Conservation (phyloP, 441 rosid genomes). For the Syzygium syzygioides region DNA sequence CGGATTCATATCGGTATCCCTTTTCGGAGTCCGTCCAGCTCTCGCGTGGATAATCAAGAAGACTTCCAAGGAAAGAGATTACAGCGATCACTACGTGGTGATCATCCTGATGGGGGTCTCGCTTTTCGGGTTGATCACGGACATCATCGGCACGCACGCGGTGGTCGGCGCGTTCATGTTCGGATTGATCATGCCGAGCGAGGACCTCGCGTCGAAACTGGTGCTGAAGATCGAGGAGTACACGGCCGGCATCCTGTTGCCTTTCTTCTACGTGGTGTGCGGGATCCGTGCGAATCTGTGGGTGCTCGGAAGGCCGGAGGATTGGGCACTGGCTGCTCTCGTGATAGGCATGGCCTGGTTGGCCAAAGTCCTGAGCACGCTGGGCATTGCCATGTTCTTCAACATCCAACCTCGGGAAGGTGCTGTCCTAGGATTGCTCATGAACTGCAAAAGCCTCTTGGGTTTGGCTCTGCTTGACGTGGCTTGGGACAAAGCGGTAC, state of each 20-base stretch:
- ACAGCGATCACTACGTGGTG: conserved; percentile 19
- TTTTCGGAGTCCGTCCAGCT: conserved; percentile 21
- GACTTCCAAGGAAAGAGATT: not conserved
- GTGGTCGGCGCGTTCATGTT: conserved; percentile 38
- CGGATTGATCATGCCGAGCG: conserved; percentile 36
- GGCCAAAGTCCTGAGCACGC: conserved; percentile 21
- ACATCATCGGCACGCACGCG: conserved; percentile 29
- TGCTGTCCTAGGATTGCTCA: conserved; percentile 26
- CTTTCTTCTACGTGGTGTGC: conserved; percentile 17
- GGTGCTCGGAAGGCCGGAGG: not conserved
- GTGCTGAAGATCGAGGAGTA: conserved; percentile 28
- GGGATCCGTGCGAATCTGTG: conserved; percentile 21
- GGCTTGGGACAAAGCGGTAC: conserved; percentile 18
- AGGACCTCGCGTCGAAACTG: conserved; percentile 18
- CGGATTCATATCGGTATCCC: conserved; percentile 14
- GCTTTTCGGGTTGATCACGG: conserved; percentile 20
- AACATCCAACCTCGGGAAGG: conserved; percentile 16
- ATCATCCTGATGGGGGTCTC: conserved; percentile 22
- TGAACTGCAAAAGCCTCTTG: conserved; percentile 33
- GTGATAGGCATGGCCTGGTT: conserved; percentile 5
- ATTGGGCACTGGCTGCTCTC: conserved; percentile 4
- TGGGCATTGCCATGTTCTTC: conserved; percentile 6
- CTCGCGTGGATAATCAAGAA: conserved; percentile 5
- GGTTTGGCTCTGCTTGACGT: conserved; percentile 19
- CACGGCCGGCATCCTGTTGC: conserved; percentile 27